Base-by-base conservation (phyloP, 306 rosid species). In the Inga oerstediana region DNA sequence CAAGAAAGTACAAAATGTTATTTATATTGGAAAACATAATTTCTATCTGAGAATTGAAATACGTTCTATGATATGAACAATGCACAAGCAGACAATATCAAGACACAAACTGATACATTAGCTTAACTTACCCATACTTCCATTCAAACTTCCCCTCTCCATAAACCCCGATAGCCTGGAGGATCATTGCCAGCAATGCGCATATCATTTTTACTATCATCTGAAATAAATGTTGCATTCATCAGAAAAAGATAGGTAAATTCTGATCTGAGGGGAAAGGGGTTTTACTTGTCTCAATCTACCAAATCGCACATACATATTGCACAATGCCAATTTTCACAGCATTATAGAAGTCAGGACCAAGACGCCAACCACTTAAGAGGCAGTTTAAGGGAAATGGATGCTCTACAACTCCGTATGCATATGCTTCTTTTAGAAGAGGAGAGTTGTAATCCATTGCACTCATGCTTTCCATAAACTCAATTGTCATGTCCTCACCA, bases 241-340 rank as follows among this genome's bases (percentile, higher is more conserved):
- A 87, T 79, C 46, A 59, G 81, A 79, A 78, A 76, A 79, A 81
- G 71, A 66, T 44, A 43, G 39, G 59, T 44, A 35, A 79, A 73
- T 65, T n/a, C 65, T 43, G 77, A 66, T 68, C 10, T 44, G 35
- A 49, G 30, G 72, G 7, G 48, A 66, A 4, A 39, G 5, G 54
- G 72, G 37, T 1, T 70, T 10, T 74, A 74, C 70, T 82, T 84
- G 51, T 72, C 77, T 48, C 51, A 81, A 80, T 43, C 78, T 24
- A 77, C 78, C 77, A 82, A 77, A 80, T 56, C 81, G 80, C 91
- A 88, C 98, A 78, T 91, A 97, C 99, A 91, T 97, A 97, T 89
- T 97, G 99, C 77, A 97, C 99, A 7, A 97, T 94, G 91, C 99
- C 99, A 77, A 97, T 86, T 92, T 97, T 97, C 92, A 97, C 99